These are phyloP conservation scores for Borealophlyctis nickersoniae DNA, from an alignment of 192 early-diverging fungal species.

Conservation along the genomic window DNA sequence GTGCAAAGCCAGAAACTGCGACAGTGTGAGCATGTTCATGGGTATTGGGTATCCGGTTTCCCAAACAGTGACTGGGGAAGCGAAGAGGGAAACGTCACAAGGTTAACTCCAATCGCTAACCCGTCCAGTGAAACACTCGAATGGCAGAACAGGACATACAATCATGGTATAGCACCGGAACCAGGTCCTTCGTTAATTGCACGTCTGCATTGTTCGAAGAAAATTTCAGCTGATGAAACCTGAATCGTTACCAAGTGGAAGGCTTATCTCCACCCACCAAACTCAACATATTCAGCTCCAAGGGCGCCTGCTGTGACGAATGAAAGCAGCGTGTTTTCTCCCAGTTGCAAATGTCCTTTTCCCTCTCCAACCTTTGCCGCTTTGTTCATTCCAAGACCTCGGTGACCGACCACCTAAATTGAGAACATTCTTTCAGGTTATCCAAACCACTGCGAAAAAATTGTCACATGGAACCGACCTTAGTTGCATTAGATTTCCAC, in stretches of 20 bases:
- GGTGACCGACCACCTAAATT: slow-evolving; percentile 75
- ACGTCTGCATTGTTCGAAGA: slow-evolving; percentile 59
- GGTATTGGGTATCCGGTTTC: slow-evolving; percentile 38
- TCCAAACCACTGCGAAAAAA: too few relatives aligned
- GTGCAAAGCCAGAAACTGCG: slow-evolving; percentile 37
- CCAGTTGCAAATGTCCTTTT: slow-evolving; percentile 58
- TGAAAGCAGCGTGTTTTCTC: slow-evolving; percentile 88
- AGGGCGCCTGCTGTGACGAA: slow-evolving; percentile 78
- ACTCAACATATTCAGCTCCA: slow-evolving; percentile 88
- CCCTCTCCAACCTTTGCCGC: slow-evolving; percentile 33
- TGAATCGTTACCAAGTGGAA: not conserved
- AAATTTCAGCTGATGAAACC: not conserved
- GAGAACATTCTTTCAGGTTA: too few relatives aligned
- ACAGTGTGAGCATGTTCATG: slow-evolving; percentile 31
- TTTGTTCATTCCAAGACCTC: slow-evolving; percentile 82
- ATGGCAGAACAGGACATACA: slow-evolving; percentile 56
- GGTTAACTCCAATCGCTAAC: too few relatives aligned
- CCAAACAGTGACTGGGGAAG: slow-evolving; percentile 32
- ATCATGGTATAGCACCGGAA: slow-evolving; percentile 90
- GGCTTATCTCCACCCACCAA: slow-evolving; percentile 51
- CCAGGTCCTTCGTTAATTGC: slow-evolving; percentile 85
- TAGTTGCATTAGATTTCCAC: slow-evolving; percentile 59
- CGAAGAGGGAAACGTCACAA: too few relatives aligned
- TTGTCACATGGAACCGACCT: too few relatives aligned
- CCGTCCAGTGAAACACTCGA: too few relatives aligned